Conservation (phyloP, 257 asterid species). For the Lycium ferocissimum region DNA sequence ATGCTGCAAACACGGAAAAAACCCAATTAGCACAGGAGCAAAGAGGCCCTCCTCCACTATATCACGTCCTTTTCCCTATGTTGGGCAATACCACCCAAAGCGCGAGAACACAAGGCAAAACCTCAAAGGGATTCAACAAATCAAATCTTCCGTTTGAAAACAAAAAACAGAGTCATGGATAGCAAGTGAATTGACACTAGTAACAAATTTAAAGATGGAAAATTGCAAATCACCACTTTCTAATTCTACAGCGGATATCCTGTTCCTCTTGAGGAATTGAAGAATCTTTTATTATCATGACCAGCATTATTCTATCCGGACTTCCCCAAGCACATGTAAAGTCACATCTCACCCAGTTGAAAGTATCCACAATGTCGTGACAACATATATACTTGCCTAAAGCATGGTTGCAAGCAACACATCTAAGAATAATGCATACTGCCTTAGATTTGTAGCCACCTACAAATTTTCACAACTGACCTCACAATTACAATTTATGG, state of each 20-base stretch:
- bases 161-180: background rate
- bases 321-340: background rate
- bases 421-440: background rate
- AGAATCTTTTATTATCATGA: background rate
- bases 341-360: background rate
- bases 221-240: background rate
- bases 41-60: conserved; percentile 11
- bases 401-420: background rate
- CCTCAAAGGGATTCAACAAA: conserved; percentile 24
- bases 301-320: background rate
- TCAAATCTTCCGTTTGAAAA: background rate
- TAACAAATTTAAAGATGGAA: background rate
- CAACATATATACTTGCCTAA: background rate
- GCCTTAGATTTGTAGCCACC: conserved; percentile 4
- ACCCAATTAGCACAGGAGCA: background rate
- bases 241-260: background rate
- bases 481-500: background rate
- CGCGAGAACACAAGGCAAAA: background rate
- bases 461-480: background rate
- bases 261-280: background rate
- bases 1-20: conserved; percentile 27
- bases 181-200: background rate
- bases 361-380: conserved; percentile 8
- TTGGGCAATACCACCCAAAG: background rate
- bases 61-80: background rate